These are phyloP conservation scores for Pseudoscleropodium purum DNA, from an alignment of 225 moss, liverwort and hornwort species.

Conservation along the genomic window DNA sequence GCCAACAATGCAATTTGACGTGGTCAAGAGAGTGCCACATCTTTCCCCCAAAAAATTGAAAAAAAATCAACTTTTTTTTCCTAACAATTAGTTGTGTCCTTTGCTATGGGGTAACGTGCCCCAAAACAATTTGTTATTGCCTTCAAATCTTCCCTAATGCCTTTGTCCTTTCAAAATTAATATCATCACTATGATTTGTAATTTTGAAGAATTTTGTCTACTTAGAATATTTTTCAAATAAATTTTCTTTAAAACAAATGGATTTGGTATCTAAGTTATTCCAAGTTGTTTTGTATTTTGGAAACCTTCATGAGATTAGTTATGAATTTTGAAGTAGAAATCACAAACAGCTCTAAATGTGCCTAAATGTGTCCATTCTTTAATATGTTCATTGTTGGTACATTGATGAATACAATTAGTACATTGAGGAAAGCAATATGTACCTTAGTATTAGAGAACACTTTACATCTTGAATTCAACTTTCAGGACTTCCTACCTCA, in stretches of 20 bases:
- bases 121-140: no score
- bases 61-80: no score
- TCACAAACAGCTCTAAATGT: neutral
- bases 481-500: neutral
- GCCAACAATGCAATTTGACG: no score
- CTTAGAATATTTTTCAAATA: neutral
- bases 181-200: neutral
- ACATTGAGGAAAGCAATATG: neutral
- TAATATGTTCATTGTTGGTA: neutral
- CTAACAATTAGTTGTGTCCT: no score
- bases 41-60: no score
- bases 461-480: neutral
- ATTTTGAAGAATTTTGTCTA: no score
- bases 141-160: no score
- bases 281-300: neutral
- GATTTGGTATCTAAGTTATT: neutral
- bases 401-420: neutral
- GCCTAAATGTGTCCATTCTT: accelerated
- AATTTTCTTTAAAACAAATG: neutral
- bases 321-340: neutral
- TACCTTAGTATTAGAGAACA: accelerated
- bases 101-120: no score
- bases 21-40: no score
- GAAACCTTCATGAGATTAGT: neutral
- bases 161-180: no score